Evolutionary conservation across 441 rosid genomes (phyloP).

Genomic region (Biscutella auriculata): DNA sequence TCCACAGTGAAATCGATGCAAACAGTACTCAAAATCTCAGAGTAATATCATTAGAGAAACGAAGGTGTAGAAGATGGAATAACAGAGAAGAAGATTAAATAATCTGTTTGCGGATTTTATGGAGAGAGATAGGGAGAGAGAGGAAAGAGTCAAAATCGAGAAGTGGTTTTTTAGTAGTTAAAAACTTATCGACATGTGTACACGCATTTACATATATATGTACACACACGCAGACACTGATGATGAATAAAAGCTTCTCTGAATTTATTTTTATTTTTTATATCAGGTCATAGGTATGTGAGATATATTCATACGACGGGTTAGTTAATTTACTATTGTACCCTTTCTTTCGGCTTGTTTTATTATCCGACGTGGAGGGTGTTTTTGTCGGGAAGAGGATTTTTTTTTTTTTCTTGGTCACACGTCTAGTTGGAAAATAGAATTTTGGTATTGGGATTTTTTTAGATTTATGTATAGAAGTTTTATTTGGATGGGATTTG

Average conservation of each 20-base stretch:
- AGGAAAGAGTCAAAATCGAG: constrained; percentile 14
- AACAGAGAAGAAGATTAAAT: too few species aligned
- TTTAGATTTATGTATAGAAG: too few species aligned
- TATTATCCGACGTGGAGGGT: too few species aligned
- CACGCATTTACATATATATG: not conserved
- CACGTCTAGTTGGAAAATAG: too few species aligned
- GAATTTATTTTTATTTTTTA: too few species aligned
- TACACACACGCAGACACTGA: too few species aligned
- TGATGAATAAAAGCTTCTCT: not conserved
- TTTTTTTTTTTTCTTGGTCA: too few species aligned
- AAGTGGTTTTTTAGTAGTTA: constrained; percentile 26
- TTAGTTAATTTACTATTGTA: constrained; percentile 13
- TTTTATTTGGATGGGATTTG: too few species aligned
- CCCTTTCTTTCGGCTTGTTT: constrained; percentile 26
- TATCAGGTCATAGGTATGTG: not conserved
- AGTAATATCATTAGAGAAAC: not conserved
- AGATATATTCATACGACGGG: too few species aligned
- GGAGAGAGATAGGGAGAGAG: constrained; percentile 7
- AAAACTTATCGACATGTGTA: not conserved
- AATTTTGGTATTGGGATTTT: too few species aligned
- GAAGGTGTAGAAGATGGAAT: not conserved
- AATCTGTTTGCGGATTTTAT: not conserved
- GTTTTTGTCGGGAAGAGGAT: too few species aligned
- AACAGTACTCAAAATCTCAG: not conserved
- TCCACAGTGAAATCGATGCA: constrained; percentile 19